Evolutionary conservation across 2,329 filamentous ascomycete genomes (phyloP), one percentile per base, ranked within the genome.

Genomic region (Alternaria burnsii): DNA sequence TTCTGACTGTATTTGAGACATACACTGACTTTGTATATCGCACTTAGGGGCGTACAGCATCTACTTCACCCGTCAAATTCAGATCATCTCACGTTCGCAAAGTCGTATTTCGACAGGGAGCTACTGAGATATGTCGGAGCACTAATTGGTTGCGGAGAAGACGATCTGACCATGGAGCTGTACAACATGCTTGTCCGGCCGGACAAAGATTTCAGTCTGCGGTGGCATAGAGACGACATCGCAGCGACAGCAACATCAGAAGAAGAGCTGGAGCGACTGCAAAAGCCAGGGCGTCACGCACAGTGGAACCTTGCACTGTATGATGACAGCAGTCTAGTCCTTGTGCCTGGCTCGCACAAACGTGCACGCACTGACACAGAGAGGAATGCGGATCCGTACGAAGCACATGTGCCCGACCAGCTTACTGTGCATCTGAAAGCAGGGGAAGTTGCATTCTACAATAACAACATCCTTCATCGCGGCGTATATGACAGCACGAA

Each of bases 221-320:
- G 89, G 50, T 97, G 93, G 93, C 93, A 97, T 76, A 83, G 93
- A 32, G 93, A 97, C 73, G 92, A 96, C 73, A 89, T 97, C 47
- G 83, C 88, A 3, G 84, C 88, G n/a, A 82, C 84, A 1, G 91
- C 89, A 0, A 84, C 82, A 0, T 74, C 87, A 0, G 88, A 89
- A 20, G 88, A 94, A 71, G 93, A 97, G 77, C 72, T 87, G 42
- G 79, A 79, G 44, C 80, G 89, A 28, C 80, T 96, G 52, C 73
- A 76, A 1, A 80, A 86, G 62, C 86, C 88, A 0, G 88, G 89
- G 58, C 88, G 86, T 70, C 92, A 95, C 71, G 90, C 92, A 38
- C 93, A 97, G 81, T 97, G 92, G 86, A 97, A 97, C 76, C 83
- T 97, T 43, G 89, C 93, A 8, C 82, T 97, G 8, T 93, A 88